phyloP scores from a whole-genome alignment of 768 basidiomycete genomes.

The Termitomyces sp. region DNA sequence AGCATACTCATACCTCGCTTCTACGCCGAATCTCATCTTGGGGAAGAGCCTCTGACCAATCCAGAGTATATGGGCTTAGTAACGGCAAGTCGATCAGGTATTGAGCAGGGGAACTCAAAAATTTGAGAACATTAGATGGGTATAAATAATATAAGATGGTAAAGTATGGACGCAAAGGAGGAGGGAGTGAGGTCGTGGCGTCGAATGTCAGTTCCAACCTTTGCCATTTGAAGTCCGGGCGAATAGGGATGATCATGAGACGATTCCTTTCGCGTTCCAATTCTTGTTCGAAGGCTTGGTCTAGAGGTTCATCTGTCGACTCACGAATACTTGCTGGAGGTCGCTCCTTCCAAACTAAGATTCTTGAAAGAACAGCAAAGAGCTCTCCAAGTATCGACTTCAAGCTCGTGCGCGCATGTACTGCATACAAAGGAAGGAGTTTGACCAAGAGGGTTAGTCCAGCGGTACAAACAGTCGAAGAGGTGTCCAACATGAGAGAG shows the following conservation, averaged over 20 bases:
- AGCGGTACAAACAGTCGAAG: constrained; percentile 65
- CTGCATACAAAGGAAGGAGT: constrained; percentile 71
- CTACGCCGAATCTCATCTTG: constrained; percentile 66
- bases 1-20: constrained; percentile 53
- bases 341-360: constrained; percentile 72
- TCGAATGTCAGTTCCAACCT: constrained; percentile 61
- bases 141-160: constrained; percentile 85
- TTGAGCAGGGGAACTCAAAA: constrained; percentile 63
- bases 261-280: constrained; percentile 34
- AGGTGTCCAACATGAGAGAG: constrained; percentile 72
- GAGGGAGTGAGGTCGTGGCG: constrained; percentile 46
- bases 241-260: constrained; percentile 32
- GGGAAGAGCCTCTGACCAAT: constrained; percentile 71
- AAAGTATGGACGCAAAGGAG: constrained; percentile 67
- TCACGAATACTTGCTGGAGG: constrained; percentile 27
- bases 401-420: constrained; percentile 53
- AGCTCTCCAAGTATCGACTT: constrained; percentile 61
- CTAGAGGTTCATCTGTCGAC: constrained; percentile 26
- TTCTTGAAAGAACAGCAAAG: constrained; percentile 63
- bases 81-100: constrained; percentile 55
- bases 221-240: constrained; percentile 64
- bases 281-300: constrained; percentile 36
- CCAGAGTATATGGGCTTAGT: constrained; percentile 59
- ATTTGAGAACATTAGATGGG: constrained; percentile 83
- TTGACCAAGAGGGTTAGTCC: constrained; percentile 65